These are phyloP conservation scores for Retiboletus flavoniger DNA, from an alignment of 1,284 basidiomycete genomes.

Conservation along the genomic window DNA sequence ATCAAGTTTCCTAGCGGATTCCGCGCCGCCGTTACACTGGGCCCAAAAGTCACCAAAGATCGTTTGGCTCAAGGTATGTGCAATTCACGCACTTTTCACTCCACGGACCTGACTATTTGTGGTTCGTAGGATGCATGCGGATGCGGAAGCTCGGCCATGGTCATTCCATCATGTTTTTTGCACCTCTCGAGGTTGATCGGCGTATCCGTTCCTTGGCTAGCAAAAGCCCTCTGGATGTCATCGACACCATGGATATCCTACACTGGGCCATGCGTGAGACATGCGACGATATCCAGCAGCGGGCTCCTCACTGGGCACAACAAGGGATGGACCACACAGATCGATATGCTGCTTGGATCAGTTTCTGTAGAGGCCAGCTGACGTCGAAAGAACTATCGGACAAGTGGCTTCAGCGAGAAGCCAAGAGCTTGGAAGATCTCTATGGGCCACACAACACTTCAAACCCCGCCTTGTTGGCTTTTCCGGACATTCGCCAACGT, in stretches of 20 bases:
- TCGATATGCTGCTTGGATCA: slow-evolving; percentile 35
- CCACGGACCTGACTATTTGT: background rate
- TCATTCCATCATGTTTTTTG: slow-evolving; percentile 51
- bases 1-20: slow-evolving; percentile 45
- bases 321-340: slow-evolving; percentile 45
- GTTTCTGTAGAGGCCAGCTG: slow-evolving; percentile 12
- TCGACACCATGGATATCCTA: slow-evolving; percentile 39
- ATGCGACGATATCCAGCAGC: slow-evolving; percentile 41
- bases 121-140: slow-evolving; percentile 44
- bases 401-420: slow-evolving; percentile 42
- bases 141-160: slow-evolving; percentile 51
- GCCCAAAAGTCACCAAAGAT: slow-evolving; percentile 55
- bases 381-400: slow-evolving; percentile 16
- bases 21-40: slow-evolving; percentile 53
- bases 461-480: background rate
- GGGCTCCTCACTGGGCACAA: slow-evolving; percentile 45
- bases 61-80: slow-evolving; percentile 49
- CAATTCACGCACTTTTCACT: background rate
- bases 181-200: slow-evolving; percentile 46
- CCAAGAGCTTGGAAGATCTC: slow-evolving; percentile 39
- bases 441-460: slow-evolving; percentile 25
- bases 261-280: slow-evolving; percentile 49
- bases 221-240: background rate
- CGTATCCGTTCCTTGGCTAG: slow-evolving; percentile 36
- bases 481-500: slow-evolving; percentile 30